phyloP scores from a whole-genome alignment of 768 basidiomycete species.

The Mycena polygramma region DNA sequence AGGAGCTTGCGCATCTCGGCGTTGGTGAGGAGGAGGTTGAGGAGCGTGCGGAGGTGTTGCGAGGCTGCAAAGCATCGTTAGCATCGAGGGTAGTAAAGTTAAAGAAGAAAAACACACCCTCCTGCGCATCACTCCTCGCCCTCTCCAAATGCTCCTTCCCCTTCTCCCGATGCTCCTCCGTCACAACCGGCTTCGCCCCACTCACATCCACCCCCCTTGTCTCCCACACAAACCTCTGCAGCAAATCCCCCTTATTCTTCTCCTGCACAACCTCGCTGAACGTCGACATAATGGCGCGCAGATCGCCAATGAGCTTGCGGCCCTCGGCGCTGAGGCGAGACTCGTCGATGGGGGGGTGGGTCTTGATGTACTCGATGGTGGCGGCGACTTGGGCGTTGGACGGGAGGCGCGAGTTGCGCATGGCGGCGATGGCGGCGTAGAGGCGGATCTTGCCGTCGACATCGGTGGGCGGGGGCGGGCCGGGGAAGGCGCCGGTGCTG shows the following conservation, averaged over 20 bases:
- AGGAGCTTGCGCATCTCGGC: slow-evolving; percentile 92
- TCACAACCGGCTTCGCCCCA: slow-evolving; percentile 28
- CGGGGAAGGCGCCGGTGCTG: slow-evolving; percentile 4
- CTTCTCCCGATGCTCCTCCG: slow-evolving; percentile 47
- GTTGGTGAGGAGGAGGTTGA: slow-evolving; percentile 91
- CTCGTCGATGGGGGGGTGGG: slow-evolving; percentile 69
- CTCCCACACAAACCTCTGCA: slow-evolving; percentile 92
- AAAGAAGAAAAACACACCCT: slow-evolving; percentile 60
- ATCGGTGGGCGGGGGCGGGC: slow-evolving; percentile 19
- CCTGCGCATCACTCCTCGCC: slow-evolving; percentile 64
- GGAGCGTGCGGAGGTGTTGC: slow-evolving; percentile 88
- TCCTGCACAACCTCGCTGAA: slow-evolving; percentile 68
- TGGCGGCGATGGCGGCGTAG: slow-evolving; percentile 85
- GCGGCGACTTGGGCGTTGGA: slow-evolving; percentile 85
- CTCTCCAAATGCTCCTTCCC: slow-evolving; percentile 38
- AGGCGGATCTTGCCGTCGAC: slow-evolving; percentile 67
- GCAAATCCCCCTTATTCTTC: slow-evolving; percentile 92
- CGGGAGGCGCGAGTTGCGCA: slow-evolving; percentile 84
- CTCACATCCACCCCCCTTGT: slow-evolving; percentile 66
- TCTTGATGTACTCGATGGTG: slow-evolving; percentile 75
- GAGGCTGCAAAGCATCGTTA: too few species aligned
- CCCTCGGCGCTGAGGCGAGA: slow-evolving; percentile 82
- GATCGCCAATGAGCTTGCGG: slow-evolving; percentile 79
- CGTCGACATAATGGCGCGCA: slow-evolving; percentile 83
- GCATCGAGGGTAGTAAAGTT: too few species aligned